Percentiles rank a stretch among this genome's conserved stretches.
Evolutionary conservation across 1,284 basidiomycete genomes (phyloP).

Genomic region (Apiotrichum domesticum): DNA sequence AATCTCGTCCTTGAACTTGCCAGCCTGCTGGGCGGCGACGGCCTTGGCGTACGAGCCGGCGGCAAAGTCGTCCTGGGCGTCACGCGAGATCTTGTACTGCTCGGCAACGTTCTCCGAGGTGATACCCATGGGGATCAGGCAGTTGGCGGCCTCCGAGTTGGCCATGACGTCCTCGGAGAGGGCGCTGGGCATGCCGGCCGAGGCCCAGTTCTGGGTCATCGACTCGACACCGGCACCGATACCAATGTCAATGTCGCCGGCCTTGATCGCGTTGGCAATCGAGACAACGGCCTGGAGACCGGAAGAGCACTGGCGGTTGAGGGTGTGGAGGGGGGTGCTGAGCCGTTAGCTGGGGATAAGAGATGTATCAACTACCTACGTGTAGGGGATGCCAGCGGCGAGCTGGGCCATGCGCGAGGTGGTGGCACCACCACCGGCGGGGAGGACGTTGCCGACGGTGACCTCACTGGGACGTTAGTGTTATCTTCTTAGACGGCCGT

Average conservation of each 20-base stretch:
- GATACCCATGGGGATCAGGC: slow-evolving; percentile 92
- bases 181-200: slow-evolving; percentile 62
- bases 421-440: slow-evolving; percentile 80
- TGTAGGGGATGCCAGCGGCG: slow-evolving; percentile 82
- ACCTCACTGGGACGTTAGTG: slow-evolving; percentile 66
- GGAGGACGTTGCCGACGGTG: slow-evolving; percentile 88
- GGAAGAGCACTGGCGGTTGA: slow-evolving; percentile 93
- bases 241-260: slow-evolving; percentile 85
- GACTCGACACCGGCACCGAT: slow-evolving; percentile 93
- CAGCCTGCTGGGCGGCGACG: slow-evolving; percentile 74
- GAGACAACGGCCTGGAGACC: slow-evolving; percentile 80
- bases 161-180: slow-evolving; percentile 75
- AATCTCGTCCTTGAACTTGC: slow-evolving; percentile 89
- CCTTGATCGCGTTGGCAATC: slow-evolving; percentile 81
- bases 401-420: slow-evolving; percentile 93
- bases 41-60: slow-evolving; percentile 79
- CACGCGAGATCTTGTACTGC: slow-evolving; percentile 72
- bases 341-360: not conserved
- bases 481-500: too few species aligned
- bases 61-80: slow-evolving; percentile 78
- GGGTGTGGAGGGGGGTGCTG: slow-evolving; percentile 67
- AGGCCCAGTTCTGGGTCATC: slow-evolving; percentile 83
- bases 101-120: slow-evolving; percentile 91
- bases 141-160: slow-evolving; percentile 79
- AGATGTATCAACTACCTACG: slow-evolving; percentile 42